These are phyloP conservation scores for Phaseolus lunatus DNA, from an alignment of 306 rosid genomes.

Conservation along the genomic window DNA sequence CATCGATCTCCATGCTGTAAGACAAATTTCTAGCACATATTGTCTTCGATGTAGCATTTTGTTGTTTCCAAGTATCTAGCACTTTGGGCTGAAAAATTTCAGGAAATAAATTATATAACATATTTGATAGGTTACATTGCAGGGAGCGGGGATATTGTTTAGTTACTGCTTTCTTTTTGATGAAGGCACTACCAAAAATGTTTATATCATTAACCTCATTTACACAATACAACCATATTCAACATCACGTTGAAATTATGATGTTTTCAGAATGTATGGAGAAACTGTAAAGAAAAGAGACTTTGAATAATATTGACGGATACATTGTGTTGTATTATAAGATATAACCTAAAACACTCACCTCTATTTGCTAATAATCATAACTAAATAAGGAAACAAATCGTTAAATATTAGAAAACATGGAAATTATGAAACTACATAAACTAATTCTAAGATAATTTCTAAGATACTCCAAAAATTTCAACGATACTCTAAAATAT, in stretches of 20 bases:
- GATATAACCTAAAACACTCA: neutral
- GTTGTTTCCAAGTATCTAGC: conserved; percentile 42
- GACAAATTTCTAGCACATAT: conserved; percentile 70
- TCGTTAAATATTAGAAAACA: neutral
- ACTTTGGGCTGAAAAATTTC: conserved; percentile 65
- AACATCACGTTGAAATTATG: neutral
- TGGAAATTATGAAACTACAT: neutral
- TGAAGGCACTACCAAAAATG: conserved; percentile 61
- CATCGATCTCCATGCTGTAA: conserved; percentile 52
- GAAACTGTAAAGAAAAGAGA: neutral
- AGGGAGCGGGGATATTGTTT: neutral
- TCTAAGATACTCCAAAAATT: neutral
- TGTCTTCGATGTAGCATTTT: conserved; percentile 53
- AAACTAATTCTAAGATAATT: neutral
- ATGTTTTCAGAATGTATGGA: neutral
- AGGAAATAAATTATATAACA: neutral
- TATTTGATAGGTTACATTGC: neutral
- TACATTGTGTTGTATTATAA: neutral
- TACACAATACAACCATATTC: neutral
- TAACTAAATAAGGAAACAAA: neutral
- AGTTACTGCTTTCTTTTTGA: conserved; percentile 54
- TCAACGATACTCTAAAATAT: no score
- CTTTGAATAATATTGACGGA: neutral
- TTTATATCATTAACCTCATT: neutral
- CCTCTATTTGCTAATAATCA: neutral